Percentiles rank a stretch among this genome's conserved stretches.
Evolutionary conservation across 169 alveolate genomes (phyloP).

Genomic region (Condylostoma magnum): DNA sequence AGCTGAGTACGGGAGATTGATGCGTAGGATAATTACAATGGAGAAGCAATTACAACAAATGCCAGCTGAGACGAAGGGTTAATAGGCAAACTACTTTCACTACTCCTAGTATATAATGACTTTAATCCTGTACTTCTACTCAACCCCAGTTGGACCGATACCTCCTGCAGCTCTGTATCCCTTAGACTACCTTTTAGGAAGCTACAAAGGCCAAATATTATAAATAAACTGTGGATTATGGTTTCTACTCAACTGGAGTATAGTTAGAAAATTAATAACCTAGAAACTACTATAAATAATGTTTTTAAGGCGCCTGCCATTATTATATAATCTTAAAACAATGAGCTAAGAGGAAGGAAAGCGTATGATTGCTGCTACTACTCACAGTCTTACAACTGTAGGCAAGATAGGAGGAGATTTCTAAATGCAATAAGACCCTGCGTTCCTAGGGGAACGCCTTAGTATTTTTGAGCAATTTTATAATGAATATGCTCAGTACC

Average conservation of each 20-base stretch:
- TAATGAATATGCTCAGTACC: slow-evolving; percentile 34
- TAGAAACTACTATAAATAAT: background rate
- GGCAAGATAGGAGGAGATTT: slow-evolving; percentile 81
- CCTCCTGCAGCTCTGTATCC: no score
- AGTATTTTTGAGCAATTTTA: slow-evolving; percentile 73
- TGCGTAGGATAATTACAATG: background rate
- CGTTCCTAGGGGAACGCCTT: slow-evolving; percentile 76
- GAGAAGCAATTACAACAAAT: background rate
- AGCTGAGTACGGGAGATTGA: background rate
- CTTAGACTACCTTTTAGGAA: no score
- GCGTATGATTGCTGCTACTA: slow-evolving; percentile 36
- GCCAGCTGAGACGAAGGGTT: no score
- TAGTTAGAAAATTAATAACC: no score
- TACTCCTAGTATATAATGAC: no score
- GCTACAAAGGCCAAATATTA: no score
- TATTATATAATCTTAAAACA: background rate
- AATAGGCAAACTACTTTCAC: no score
- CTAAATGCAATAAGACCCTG: slow-evolving; percentile 67
- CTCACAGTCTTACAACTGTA: slow-evolving; percentile 7
- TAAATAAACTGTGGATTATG: no score
- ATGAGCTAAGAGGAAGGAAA: slow-evolving; percentile 27
- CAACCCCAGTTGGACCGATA: no score
- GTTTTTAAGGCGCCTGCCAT: background rate
- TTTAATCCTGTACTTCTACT: no score
- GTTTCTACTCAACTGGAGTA: no score